A percentile compares a stretch with the other conserved stretches of the same genome.
These are phyloP conservation scores for Penicillium taxi DNA, from an alignment of 495 filamentous ascomycete species.

Conservation along the genomic window DNA sequence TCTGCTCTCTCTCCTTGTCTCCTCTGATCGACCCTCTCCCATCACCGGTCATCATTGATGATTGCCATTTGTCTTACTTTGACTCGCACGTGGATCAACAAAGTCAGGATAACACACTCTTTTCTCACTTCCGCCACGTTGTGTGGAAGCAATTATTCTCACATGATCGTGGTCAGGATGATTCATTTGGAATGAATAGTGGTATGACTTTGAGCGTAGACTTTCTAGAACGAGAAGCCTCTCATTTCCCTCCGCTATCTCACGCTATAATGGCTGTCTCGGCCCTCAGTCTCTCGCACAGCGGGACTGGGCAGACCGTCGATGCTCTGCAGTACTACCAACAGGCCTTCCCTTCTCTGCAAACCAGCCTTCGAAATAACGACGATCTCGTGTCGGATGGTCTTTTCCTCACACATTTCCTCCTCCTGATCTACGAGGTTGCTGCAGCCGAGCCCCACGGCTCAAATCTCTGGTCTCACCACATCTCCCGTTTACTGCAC, in stretches of 20 bases:
- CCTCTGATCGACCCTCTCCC: conserved; percentile 15
- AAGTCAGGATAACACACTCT: conserved; percentile 28
- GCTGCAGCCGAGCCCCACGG: conserved; percentile 37
- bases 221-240: conserved; percentile 43
- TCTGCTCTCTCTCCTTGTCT: conserved; percentile 20
- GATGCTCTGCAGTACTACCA: conserved; percentile 51
- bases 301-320: conserved; percentile 35
- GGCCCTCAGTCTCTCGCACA: conserved; percentile 47
- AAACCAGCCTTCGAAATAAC: conserved; percentile 35
- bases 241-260: conserved; percentile 45
- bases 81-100: conserved; percentile 16
- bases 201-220: conserved; percentile 32
- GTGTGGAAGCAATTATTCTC: conserved; percentile 37
- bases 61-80: conserved; percentile 9
- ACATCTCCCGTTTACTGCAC: conserved; percentile 47
- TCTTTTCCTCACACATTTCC: conserved; percentile 50
- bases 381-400: conserved; percentile 50
- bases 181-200: conserved; percentile 20
- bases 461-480: conserved; percentile 48
- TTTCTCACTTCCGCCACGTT: conserved; percentile 38
- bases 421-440: conserved; percentile 54
- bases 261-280: conserved; percentile 56
- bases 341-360: conserved; percentile 43
- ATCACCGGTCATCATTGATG: conserved; percentile 12
- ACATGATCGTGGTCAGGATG: conserved; percentile 14